Conservation (phyloP, 192 early-diverging fungal genomes). For the Glomus cerebriforme region DNA sequence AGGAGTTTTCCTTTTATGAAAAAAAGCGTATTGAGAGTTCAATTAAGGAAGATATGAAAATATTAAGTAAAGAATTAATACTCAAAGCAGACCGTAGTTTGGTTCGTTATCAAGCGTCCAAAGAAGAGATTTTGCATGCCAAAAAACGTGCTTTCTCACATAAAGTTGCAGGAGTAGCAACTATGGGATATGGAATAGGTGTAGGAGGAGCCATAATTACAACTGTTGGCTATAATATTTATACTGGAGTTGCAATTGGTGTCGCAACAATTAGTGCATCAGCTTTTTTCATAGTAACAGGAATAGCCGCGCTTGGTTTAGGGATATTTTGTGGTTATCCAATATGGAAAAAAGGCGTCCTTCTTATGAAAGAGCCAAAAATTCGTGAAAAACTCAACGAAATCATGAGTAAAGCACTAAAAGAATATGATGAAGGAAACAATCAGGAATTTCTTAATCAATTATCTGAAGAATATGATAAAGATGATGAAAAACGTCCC, state of each 20-base stretch:
- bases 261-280: not conserved
- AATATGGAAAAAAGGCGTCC: not conserved
- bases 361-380: not conserved
- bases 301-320: not conserved
- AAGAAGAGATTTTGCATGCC: not conserved
- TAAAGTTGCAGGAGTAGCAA: not conserved
- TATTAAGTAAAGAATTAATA: not conserved
- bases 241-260: too few relatives aligned
- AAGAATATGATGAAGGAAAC: not conserved
- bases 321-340: not conserved
- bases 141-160: not conserved
- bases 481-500: not conserved
- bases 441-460: not conserved
- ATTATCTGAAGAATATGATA: not conserved
- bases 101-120: not conserved
- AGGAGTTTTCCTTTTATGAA: not conserved
- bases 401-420: not conserved
- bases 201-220: too few relatives aligned
- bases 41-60: not conserved
- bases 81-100: not conserved
- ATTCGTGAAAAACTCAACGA: not conserved
- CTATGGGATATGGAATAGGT: not conserved
- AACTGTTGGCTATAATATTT: too few relatives aligned
- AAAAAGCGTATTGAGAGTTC: not conserved
- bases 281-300: not conserved